These are phyloP conservation scores for Fusarium udum DNA, from an alignment of 2,329 filamentous ascomycete genomes.

Conservation along the genomic window DNA sequence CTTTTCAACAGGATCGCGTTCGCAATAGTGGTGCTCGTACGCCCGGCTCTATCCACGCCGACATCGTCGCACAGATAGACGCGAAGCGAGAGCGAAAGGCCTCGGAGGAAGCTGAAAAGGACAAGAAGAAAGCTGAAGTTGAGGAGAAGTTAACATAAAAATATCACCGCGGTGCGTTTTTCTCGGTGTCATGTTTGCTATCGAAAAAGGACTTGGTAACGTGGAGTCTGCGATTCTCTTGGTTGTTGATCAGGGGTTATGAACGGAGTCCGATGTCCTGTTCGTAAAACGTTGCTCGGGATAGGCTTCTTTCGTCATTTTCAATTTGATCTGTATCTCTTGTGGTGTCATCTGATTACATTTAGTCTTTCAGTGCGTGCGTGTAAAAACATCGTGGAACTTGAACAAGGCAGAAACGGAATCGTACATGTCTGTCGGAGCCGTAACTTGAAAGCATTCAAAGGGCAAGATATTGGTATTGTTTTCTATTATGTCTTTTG, in stretches of 20 bases:
- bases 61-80: slow-evolving; percentile 40
- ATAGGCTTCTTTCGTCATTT: neutral
- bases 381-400: neutral
- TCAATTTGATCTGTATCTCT: neutral
- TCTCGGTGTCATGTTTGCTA: too few relatives aligned
- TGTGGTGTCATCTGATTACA: neutral
- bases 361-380: neutral
- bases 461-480: neutral
- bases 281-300: too few relatives aligned
- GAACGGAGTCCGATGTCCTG: too few relatives aligned
- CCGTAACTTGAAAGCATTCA: neutral
- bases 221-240: neutral
- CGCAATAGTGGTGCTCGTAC: slow-evolving; percentile 39
- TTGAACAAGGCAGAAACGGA: neutral
- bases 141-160: neutral
- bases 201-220: neutral
- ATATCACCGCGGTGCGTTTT: fast-evolving
- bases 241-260: neutral
- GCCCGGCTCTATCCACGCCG: slow-evolving; percentile 38
- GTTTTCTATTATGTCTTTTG: slow-evolving; percentile 5
- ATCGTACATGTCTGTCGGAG: neutral
- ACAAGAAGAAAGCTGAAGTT: neutral
- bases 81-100: slow-evolving; percentile 17
- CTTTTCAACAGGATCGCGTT: slow-evolving; percentile 31
- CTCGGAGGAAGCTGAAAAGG: neutral